These are phyloP conservation scores for Prillingera fragicola DNA, from an alignment of 1,284 basidiomycete genomes.

Conservation along the genomic window DNA sequence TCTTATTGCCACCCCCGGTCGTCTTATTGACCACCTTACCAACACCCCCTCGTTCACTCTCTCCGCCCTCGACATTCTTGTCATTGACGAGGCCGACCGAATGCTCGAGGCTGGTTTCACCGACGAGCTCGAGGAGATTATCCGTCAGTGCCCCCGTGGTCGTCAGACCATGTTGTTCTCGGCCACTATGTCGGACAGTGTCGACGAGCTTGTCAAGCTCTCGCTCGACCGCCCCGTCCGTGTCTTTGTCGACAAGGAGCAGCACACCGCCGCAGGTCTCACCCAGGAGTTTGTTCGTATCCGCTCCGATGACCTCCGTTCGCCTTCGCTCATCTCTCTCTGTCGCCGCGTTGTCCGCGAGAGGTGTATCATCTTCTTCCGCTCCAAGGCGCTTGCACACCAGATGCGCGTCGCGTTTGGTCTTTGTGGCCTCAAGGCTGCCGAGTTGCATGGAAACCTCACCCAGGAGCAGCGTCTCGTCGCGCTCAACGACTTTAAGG, in stretches of 20 bases:
- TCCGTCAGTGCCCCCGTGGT: slow-evolving; percentile 77
- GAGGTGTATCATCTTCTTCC: slow-evolving; percentile 84
- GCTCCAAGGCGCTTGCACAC: slow-evolving; percentile 94
- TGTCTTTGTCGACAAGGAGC: slow-evolving; percentile 91
- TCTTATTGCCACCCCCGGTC: slow-evolving; percentile 90
- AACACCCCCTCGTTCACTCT: slow-evolving; percentile 92
- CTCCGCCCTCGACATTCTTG: slow-evolving; percentile 85
- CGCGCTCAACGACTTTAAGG: slow-evolving; percentile 80
- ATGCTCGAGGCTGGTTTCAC: slow-evolving; percentile 97
- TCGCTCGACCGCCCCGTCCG: slow-evolving; percentile 86
- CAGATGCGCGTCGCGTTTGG: slow-evolving; percentile 92
- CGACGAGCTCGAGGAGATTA: slow-evolving; percentile 92
- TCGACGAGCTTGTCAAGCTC: slow-evolving; percentile 88
- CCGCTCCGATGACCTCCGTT: slow-evolving; percentile 65
- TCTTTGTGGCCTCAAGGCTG: slow-evolving; percentile 77
- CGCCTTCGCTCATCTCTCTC: slow-evolving; percentile 73
- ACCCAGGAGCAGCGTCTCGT: slow-evolving; percentile 89
- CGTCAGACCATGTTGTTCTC: slow-evolving; percentile 98
- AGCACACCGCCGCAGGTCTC: slow-evolving; percentile 79
- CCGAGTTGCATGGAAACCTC: slow-evolving; percentile 90
- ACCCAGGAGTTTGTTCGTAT: slow-evolving; percentile 94
- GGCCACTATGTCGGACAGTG: slow-evolving; percentile 94
- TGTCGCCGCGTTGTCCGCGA: slow-evolving; percentile 82
- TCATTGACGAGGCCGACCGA: slow-evolving; percentile 95
- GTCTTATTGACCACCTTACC: slow-evolving; percentile 91